A percentile compares a stretch with the other conserved stretches of the same genome.
Evolutionary conservation across 1,284 basidiomycete genomes (phyloP).

Genomic region (Stereum hirsutum): DNA sequence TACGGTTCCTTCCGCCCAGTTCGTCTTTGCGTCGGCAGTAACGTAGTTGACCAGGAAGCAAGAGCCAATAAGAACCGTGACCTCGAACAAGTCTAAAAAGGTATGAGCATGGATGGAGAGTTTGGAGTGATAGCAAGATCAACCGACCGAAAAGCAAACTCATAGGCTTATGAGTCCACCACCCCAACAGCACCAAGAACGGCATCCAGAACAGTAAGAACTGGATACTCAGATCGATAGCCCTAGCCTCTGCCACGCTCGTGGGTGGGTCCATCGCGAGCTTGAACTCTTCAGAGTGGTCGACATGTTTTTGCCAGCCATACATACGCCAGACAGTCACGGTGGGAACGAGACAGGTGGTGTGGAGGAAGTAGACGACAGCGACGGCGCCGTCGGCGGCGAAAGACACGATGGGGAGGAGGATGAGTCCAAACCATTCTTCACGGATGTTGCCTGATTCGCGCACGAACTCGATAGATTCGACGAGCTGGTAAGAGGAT

Average conservation of each 20-base stretch:
- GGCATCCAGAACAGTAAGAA: constrained; percentile 64
- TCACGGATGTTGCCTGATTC: constrained; percentile 29
- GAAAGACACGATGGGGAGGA: constrained; percentile 63
- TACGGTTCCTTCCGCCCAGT: constrained; percentile 48
- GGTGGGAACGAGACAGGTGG: no score
- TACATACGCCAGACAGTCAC: no score
- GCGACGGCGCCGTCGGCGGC: constrained; percentile 56
- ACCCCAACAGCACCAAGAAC: constrained; percentile 46
- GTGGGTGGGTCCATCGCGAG: constrained; percentile 6
- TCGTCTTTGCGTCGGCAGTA: constrained; percentile 60
- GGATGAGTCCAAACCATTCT: constrained; percentile 64
- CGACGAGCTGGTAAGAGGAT: constrained; percentile 37
- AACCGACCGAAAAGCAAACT: constrained; percentile 37
- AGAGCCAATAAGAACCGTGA: constrained; percentile 46
- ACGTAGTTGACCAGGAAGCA: constrained; percentile 68
- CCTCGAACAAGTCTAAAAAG: constrained; percentile 51
- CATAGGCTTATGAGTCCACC: constrained; percentile 47
- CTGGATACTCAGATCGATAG: constrained; percentile 61
- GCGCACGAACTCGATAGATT: constrained; percentile 47
- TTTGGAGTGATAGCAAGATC: background rate
- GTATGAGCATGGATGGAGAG: background rate
- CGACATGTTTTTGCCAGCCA: no score
- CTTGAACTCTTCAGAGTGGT: no score
- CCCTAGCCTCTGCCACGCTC: constrained; percentile 44
- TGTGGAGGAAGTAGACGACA: constrained; percentile 37